Conservation (phyloP, 106 monocot genomes). For the Chionographis japonica region DNA sequence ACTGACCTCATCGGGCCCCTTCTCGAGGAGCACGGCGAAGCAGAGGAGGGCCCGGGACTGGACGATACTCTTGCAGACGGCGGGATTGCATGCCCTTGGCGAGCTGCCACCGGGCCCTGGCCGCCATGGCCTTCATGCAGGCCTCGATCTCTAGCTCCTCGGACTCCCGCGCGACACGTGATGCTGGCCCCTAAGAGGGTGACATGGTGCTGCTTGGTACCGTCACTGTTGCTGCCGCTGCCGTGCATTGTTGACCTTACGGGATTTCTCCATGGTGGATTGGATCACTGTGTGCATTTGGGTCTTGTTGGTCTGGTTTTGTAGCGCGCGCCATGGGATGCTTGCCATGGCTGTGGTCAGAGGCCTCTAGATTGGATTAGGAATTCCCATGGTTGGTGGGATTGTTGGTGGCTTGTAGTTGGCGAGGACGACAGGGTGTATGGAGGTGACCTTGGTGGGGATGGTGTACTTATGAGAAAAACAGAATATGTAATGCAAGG, state of each 20-base stretch:
- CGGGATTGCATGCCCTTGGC: slow-evolving; percentile 57
- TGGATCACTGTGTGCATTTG: slow-evolving; percentile 54
- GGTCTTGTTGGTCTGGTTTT: slow-evolving; percentile 14
- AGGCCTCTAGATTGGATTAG: neutral
- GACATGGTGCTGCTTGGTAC: slow-evolving; percentile 9
- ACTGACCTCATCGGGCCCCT: slow-evolving; percentile 67
- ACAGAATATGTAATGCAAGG: slow-evolving; percentile 14
- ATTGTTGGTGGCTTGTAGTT: too few species aligned
- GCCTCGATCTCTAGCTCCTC: slow-evolving; percentile 64
- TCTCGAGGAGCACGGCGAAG: slow-evolving; percentile 84
- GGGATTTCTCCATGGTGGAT: slow-evolving; percentile 39
- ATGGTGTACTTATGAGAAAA: slow-evolving; percentile 72
- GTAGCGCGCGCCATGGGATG: slow-evolving; percentile 17
- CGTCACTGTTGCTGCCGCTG: too few species aligned
- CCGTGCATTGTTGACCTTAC: neutral
- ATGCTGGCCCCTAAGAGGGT: slow-evolving; percentile 31
- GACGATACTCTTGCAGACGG: slow-evolving; percentile 83
- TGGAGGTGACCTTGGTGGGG: slow-evolving; percentile 45
- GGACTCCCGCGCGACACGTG: slow-evolving; percentile 48
- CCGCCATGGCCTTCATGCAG: slow-evolving; percentile 65
- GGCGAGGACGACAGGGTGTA: slow-evolving; percentile 68
- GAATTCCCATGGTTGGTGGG: neutral
- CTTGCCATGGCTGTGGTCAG: slow-evolving; percentile 5
- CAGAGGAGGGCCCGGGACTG: slow-evolving; percentile 86
- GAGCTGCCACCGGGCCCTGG: slow-evolving; percentile 59